A percentile compares a stretch with the other conserved stretches of the same genome.
phyloP scores from a whole-genome alignment of 306 rosid genomes.

The Glycine latifolia region DNA sequence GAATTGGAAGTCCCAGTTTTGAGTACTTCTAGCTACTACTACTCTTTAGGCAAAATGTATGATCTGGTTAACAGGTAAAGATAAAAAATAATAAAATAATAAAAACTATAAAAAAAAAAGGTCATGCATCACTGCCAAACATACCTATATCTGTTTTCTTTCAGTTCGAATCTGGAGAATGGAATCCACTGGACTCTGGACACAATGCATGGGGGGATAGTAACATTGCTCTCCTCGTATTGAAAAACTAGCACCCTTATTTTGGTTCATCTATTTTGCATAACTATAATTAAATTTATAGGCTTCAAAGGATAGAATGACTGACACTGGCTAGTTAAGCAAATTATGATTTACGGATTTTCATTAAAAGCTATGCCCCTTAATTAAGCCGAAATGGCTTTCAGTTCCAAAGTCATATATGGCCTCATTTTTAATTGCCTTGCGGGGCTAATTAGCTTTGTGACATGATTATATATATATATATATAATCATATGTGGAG shows the following conservation, averaged over 20 bases:
- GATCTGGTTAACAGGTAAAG: background rate
- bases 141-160: background rate
- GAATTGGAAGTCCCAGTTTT: constrained; percentile 13
- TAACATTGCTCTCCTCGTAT: background rate
- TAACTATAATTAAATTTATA: background rate
- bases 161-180: background rate
- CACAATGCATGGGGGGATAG: background rate
- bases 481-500: constrained; percentile 18
- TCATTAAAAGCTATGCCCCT: background rate
- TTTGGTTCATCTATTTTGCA: background rate
- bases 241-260: constrained; percentile 5
- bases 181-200: constrained; percentile 2
- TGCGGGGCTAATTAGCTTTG: constrained; percentile 44
- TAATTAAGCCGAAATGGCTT: background rate
- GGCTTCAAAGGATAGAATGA: background rate
- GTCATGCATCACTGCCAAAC: constrained; percentile 2
- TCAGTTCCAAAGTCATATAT: constrained; percentile 17
- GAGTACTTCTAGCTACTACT: background rate
- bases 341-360: constrained; percentile 6
- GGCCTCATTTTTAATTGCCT: constrained; percentile 7
- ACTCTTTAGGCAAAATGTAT: background rate
- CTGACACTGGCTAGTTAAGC: background rate
- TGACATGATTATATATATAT: constrained; percentile 8
- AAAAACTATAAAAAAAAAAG: background rate
- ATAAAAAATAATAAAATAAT: no score